These are phyloP conservation scores for Pyrus hybrid DNA, from an alignment of 331 rosid species.

Conservation along the genomic window DNA sequence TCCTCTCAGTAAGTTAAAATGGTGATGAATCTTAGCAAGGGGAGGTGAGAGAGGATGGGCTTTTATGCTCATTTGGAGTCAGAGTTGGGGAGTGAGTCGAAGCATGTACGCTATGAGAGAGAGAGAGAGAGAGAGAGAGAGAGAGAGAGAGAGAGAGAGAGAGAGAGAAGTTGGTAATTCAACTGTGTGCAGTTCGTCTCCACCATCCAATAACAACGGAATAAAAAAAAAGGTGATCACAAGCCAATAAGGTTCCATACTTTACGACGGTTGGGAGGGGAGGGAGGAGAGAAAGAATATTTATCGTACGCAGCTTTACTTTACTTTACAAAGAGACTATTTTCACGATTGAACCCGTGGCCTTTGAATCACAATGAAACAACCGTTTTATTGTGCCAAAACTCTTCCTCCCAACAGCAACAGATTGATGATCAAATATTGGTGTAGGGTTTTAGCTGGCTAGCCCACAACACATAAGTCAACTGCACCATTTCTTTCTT, in stretches of 20 bases:
- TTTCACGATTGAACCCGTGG: too few relatives aligned
- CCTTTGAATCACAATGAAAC: too few relatives aligned
- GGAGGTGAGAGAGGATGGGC: constrained; percentile 13
- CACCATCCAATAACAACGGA: constrained; percentile 36
- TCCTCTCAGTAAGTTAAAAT: neutral
- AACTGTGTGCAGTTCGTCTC: constrained; percentile 5
- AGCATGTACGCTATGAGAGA: neutral
- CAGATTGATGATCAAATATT: constrained; percentile 23
- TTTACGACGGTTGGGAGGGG: too few relatives aligned
- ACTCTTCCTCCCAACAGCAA: too few relatives aligned
- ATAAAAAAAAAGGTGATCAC: too few relatives aligned
- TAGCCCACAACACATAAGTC: constrained; percentile 46
- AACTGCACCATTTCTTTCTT: constrained; percentile 34
- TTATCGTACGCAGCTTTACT: too few relatives aligned
- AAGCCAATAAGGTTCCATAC: too few relatives aligned
- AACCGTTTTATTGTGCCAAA: too few relatives aligned
- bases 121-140: neutral
- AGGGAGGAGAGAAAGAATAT: too few relatives aligned
- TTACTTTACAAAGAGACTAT: too few relatives aligned
- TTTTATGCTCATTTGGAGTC: constrained; percentile 1
- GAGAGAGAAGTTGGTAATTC: neutral
- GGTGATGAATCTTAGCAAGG: neutral
- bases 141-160: neutral
- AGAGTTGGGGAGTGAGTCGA: constrained; percentile 7
- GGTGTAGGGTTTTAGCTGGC: too few relatives aligned